Base-by-base conservation (phyloP, 2,329 filamentous ascomycete genomes). In the Pestalotiopsis sp. region DNA sequence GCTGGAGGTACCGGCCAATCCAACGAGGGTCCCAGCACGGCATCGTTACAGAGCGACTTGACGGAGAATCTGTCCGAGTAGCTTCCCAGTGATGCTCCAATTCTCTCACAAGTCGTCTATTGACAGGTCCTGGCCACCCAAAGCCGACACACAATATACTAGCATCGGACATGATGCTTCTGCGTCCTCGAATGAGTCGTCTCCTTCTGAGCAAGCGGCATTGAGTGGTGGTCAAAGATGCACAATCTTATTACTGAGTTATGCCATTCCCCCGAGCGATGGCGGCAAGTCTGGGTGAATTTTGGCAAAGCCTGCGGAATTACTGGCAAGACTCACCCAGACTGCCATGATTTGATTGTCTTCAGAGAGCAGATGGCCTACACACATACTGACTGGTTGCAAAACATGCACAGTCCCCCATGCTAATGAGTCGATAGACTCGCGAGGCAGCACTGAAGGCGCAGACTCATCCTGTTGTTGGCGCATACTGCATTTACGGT, bases 1-100 rank as follows among this genome's bases (percentile, higher is more conserved):
- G 68, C 68, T 14, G 67, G 57, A 38, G 57, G 61, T n/a, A 38
- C 61, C 25, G 61, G 61, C 12, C 36, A 49, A 20, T 36, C 61
- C 7, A 25, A 64, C 49, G 61, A 11, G 13, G 38, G 38, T n/a
- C 61, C 61, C 20, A 64, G 61, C 25, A 64, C 61, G 38, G 61
- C 61, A 11, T 45, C 61, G 14, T 20, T 64, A n/a, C 61, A 64
- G 36, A 62, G 59, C 31, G 20, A 38, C 59, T 20, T n/a, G n/a
- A 3, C 13, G 17, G 59, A 62, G n/a, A 31, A 20, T 39, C 57
- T 13, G 23, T 23, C n/a, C 11, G 57, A 59, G 25, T 59, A 59
- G 57, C 27, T 4, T 59, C 14, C 57, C 17, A 13, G 14, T 5
- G 23, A 59, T 27, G 20, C 45, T 52, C 45, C 17, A 9, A n/a